Evolutionary conservation across 805 yeast genomes (phyloP), one percentile per base, ranked within the genome.

Genomic region (Kodamaea sagamina): DNA sequence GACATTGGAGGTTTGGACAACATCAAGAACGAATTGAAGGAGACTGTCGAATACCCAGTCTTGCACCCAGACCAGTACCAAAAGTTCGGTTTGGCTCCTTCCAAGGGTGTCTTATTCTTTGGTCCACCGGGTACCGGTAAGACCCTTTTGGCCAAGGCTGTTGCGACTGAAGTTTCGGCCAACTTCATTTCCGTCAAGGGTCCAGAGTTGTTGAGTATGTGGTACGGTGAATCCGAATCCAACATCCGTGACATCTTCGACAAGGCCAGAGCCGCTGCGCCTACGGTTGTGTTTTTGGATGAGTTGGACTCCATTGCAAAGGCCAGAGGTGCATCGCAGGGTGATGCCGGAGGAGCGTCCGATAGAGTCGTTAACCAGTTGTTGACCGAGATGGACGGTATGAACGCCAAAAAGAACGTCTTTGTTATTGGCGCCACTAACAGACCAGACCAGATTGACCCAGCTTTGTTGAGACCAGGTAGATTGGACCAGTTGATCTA

Each of bases 41-140:
- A 93, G 77, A 93, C 98, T 47, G 99, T 93, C 46, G 99, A 93
- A 74, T 93, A 93, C 67, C 99, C 99, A 29, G 99, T 93, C 42
- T 76, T 92, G 65, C 98, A 93, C 70, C 98, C 99, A 68, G 99
- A 93, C 62, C 96, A 92, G 77, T 93, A 89, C 73, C 87, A 95
- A 69, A 95, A 93, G 75, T 93, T 93, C 63, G 99, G 99, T 52
- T 80, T 93, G 65, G 83, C 98, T 7, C 99, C 99, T 43, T 84
- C 99, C 31, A 90, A 92, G 72, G 99, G 99, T 75, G 99, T 93
- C 54, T 77, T 93, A 65, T 93, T 93, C 78, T 93, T 86, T 67
- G 99, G 99, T 57, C 99, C 99, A 42, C 99, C 99, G 48, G 99
- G 99, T 86, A 93, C 98, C 48, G 99, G 99, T 89, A 93, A 93